Conservation (phyloP, 331 rosid species). For the Dryas integrifolia region DNA sequence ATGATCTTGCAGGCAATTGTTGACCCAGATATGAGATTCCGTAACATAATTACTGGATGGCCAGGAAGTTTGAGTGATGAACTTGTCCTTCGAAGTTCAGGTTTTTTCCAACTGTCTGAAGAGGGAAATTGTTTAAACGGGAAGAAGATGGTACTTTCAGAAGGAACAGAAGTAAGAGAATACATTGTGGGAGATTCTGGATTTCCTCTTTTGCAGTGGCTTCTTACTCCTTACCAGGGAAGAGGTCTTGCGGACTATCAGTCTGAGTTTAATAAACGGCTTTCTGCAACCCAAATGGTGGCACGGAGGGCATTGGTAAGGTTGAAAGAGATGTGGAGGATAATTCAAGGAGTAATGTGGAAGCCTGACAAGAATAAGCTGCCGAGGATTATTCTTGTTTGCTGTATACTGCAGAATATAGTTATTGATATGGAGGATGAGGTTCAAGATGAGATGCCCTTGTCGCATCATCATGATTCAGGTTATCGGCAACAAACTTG, state of each 20-base stretch:
- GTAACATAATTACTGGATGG: slow-evolving; percentile 77
- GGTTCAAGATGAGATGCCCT: slow-evolving; percentile 43
- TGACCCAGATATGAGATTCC: slow-evolving; percentile 73
- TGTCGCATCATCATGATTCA: slow-evolving; percentile 58
- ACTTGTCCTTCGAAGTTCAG: slow-evolving; percentile 54
- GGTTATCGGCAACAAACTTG: slow-evolving; percentile 66
- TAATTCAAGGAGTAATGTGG: slow-evolving; percentile 88
- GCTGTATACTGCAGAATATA: slow-evolving; percentile 84
- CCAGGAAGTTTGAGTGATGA: slow-evolving; percentile 79
- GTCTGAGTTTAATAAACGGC: slow-evolving; percentile 58
- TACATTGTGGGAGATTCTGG: slow-evolving; percentile 73
- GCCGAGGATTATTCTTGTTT: slow-evolving; percentile 78
- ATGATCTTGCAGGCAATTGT: slow-evolving; percentile 84
- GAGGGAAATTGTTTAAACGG: slow-evolving; percentile 64
- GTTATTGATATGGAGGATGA: slow-evolving; percentile 76
- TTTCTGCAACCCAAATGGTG: slow-evolving; percentile 59
- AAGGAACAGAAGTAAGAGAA: slow-evolving; percentile 54
- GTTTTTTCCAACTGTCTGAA: slow-evolving; percentile 54
- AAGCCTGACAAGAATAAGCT: slow-evolving; percentile 74
- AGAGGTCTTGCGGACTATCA: slow-evolving; percentile 46
- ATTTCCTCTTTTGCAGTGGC: slow-evolving; percentile 83
- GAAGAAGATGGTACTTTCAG: slow-evolving; percentile 34
- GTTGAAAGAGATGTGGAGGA: slow-evolving; percentile 79
- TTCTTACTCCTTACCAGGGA: slow-evolving; percentile 68
- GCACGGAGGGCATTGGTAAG: slow-evolving; percentile 70